Evolutionary conservation across 495 filamentous ascomycete species (phyloP), one percentile per base, ranked within the genome.

Genomic region (Aspergillus bertholletiae): DNA sequence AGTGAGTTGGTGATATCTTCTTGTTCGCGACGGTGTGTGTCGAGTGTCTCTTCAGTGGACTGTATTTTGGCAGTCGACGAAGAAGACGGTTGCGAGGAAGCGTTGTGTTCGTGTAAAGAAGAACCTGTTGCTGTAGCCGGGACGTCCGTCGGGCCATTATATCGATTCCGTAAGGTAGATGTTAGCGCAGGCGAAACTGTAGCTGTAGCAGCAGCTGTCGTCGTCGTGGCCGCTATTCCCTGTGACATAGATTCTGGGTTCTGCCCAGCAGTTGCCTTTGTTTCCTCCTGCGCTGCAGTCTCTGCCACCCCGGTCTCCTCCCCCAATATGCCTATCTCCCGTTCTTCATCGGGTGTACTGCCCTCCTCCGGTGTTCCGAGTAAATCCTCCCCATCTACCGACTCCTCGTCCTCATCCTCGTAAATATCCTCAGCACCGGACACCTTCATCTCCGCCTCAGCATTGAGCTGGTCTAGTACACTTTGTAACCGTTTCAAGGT

Each of bases 1-100:
- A 98, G 86, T 7, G 88, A 91, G 39, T 74, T 74, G 1, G 94
- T 94, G 0, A 98, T 80, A n/a, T 80, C 74, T 66, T 96, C 90
- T 68, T 96, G 92, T 70, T 96, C 90, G 32, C 71, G 70, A 49
- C 90, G 86, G 56, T 95, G 80, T 55, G 84, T 75, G 57, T 85
- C 81, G 6, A 97, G 83, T 22, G 89, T 79, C 0, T 82, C 77
- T 70, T 96, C 91, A 5, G 79, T 77, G 11, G 69, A 72, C 43
- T 68, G 59, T 49, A 71, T 65, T 23, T 74, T 66, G 21, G 62
- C 61, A 46, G 66, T 39, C 18, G 62, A 18, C n/a, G 58, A 22
- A 13, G 55, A 46, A 43, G 50, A 34, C 28, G 60, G 56, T 21
- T 34, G 45, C 56, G 59, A 54, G 54, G 46, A 45, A 18, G 18